Conservation (phyloP, 495 filamentous ascomycete genomes). For the Penicillium roqueforti region DNA sequence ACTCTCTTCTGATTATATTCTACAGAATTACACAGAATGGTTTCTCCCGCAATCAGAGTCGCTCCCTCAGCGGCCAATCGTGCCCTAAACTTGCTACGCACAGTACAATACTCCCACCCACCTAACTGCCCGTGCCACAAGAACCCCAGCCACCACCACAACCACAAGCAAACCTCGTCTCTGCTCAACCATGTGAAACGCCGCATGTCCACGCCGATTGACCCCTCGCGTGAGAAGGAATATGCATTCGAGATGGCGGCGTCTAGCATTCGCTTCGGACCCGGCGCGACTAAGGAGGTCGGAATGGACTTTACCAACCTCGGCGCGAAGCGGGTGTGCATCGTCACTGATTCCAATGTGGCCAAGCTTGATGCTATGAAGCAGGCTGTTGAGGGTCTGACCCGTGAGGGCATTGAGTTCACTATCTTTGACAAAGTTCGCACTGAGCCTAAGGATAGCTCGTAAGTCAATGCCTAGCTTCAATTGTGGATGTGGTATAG, state of each 20-base stretch:
- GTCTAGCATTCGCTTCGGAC: slow-evolving; percentile 88
- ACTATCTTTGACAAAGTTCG: slow-evolving; percentile 72
- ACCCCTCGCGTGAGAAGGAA: slow-evolving; percentile 73
- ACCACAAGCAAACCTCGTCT: slow-evolving; percentile 45
- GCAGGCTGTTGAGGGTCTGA: slow-evolving; percentile 72
- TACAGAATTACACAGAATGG: slow-evolving; percentile 24
- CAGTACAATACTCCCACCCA: slow-evolving; percentile 86
- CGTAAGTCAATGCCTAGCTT: slow-evolving; percentile 48
- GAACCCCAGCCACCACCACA: slow-evolving; percentile 71
- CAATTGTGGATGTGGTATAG: not conserved
- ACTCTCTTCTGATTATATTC: slow-evolving; percentile 11
- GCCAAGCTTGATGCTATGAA: slow-evolving; percentile 77
- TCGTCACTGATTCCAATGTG: slow-evolving; percentile 85
- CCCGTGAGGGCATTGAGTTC: slow-evolving; percentile 70
- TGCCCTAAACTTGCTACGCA: slow-evolving; percentile 78
- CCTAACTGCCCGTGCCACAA: slow-evolving; percentile 90
- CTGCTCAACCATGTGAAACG: slow-evolving; percentile 54
- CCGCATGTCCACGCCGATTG: slow-evolving; percentile 68
- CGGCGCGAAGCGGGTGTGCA: slow-evolving; percentile 75
- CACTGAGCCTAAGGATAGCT: slow-evolving; percentile 91
- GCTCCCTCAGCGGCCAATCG: slow-evolving; percentile 65
- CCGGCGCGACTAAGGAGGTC: slow-evolving; percentile 92
- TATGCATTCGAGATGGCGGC: slow-evolving; percentile 98
- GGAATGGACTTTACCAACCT: slow-evolving; percentile 98
- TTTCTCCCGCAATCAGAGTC: slow-evolving; percentile 55